Evolutionary conservation across 441 rosid genomes (phyloP).

Genomic region (Breynia disticha): DNA sequence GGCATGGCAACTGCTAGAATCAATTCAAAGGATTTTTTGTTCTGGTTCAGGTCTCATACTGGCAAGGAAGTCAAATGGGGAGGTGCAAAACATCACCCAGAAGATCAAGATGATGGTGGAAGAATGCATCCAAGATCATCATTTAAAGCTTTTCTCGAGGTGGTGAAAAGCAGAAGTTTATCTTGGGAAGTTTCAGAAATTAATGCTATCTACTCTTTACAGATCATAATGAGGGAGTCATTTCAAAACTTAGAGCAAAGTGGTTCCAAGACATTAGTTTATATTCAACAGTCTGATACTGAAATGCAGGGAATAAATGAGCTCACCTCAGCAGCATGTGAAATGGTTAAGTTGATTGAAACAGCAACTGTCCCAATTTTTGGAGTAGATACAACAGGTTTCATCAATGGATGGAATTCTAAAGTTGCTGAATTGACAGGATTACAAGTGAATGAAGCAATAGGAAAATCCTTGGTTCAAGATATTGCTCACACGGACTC

Average conservation of each 20-base stretch:
- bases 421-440: conserved; percentile 71
- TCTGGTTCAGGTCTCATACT: conserved; percentile 84
- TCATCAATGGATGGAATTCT: conserved; percentile 74
- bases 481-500: conserved; percentile 61
- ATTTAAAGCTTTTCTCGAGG: conserved; percentile 70
- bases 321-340: conserved; percentile 57
- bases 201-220: conserved; percentile 69
- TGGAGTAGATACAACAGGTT: conserved; percentile 63
- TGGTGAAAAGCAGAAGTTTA: conserved; percentile 57
- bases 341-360: conserved; percentile 80
- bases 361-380: conserved; percentile 80
- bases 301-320: conserved; percentile 31
- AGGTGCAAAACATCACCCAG: conserved; percentile 69
- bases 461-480: conserved; percentile 54
- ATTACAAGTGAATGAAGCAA: conserved; percentile 45
- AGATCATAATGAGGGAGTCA: conserved; percentile 64
- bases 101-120: conserved; percentile 48
- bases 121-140: conserved; percentile 79
- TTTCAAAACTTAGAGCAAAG: conserved; percentile 29
- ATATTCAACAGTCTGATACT: conserved; percentile 19
- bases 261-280: conserved; percentile 27
- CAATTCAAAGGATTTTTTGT: conserved; percentile 53
- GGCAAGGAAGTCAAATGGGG: conserved; percentile 79
- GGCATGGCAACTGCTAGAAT: conserved; percentile 76
- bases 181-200: conserved; percentile 78